These are phyloP conservation scores for Ceratopteris richardii DNA, from an alignment of 75 land plant genomes.

Conservation along the genomic window DNA sequence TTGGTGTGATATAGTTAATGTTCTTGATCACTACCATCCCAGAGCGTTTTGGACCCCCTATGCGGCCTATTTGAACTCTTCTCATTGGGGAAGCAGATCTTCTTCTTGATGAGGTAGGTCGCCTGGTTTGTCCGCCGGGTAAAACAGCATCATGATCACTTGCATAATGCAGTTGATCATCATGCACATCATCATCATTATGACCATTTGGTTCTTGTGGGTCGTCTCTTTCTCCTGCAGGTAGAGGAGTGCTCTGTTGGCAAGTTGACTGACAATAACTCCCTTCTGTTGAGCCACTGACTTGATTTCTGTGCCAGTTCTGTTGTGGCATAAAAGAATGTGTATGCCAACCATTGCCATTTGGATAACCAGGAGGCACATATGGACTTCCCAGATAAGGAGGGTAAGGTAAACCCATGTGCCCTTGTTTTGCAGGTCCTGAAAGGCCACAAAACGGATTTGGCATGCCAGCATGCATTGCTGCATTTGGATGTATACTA, in stretches of 20 bases:
- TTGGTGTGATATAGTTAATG: slow-evolving; percentile 74
- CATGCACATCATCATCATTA: neutral
- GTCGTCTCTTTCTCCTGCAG: too few relatives aligned
- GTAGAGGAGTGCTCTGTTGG: too few relatives aligned
- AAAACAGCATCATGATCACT: neutral
- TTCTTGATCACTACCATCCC: slow-evolving; percentile 73
- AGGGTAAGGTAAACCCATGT: neutral
- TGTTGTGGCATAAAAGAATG: neutral
- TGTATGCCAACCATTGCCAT: neutral
- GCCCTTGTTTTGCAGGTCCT: neutral
- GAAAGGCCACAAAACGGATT: neutral
- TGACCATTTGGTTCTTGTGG: neutral
- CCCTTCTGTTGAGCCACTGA: too few relatives aligned
- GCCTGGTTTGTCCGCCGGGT: slow-evolving; percentile 9
- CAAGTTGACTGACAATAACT: too few relatives aligned
- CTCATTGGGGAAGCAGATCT: slow-evolving; percentile 37
- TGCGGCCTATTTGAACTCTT: slow-evolving; percentile 38
- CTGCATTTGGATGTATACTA: neutral
- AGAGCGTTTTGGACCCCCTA: slow-evolving; percentile 42
- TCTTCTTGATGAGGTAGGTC: slow-evolving; percentile 19
- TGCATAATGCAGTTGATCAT: neutral
- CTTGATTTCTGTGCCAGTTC: neutral
- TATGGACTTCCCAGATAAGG: neutral
- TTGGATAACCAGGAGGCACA: neutral
- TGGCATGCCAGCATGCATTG: neutral